Conservation (phyloP, 2,329 filamentous ascomycete genomes). For the Aspergillus japonicus region DNA sequence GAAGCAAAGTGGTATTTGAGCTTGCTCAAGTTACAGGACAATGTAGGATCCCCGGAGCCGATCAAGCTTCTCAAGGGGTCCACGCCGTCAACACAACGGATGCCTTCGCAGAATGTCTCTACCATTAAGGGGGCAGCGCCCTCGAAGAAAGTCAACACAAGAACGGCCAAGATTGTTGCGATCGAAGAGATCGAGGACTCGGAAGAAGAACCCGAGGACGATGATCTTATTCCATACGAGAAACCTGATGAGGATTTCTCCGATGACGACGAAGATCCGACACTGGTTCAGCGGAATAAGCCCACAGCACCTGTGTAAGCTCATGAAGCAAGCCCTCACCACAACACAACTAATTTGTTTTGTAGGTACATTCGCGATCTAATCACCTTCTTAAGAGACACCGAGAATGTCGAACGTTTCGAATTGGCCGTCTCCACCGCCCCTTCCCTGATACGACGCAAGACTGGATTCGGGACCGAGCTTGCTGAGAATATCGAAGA, state of each 20-base stretch:
- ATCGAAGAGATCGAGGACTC: slow-evolving; percentile 65
- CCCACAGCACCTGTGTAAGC: slow-evolving; percentile 72
- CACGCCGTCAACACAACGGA: slow-evolving; percentile 18
- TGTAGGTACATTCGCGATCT: slow-evolving; percentile 76
- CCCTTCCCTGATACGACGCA: slow-evolving; percentile 77
- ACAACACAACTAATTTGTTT: slow-evolving; percentile 15
- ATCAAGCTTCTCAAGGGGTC: slow-evolving; percentile 39
- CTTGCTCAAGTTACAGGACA: slow-evolving; percentile 63
- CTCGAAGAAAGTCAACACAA: background rate
- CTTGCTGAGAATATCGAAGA: slow-evolving; percentile 81
- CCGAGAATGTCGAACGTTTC: slow-evolving; percentile 81
- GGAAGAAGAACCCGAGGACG: slow-evolving; percentile 54
- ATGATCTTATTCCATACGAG: slow-evolving; percentile 72
- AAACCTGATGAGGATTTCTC: slow-evolving; percentile 87
- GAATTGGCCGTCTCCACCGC: slow-evolving; percentile 75
- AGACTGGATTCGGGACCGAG: slow-evolving; percentile 84
- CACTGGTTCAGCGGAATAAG: slow-evolving; percentile 79
- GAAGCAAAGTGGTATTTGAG: slow-evolving; percentile 75
- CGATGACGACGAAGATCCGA: slow-evolving; percentile 91
- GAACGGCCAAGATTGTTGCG: slow-evolving; percentile 48
- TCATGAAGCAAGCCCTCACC: background rate
- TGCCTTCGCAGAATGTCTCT: slow-evolving; percentile 11
- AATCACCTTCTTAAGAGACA: slow-evolving; percentile 73
- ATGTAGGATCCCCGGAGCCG: slow-evolving; percentile 57
- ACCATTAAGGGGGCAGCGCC: slow-evolving; percentile 3